Conservation (phyloP, 148 eudicot species). For the Bassia scoparia region DNA sequence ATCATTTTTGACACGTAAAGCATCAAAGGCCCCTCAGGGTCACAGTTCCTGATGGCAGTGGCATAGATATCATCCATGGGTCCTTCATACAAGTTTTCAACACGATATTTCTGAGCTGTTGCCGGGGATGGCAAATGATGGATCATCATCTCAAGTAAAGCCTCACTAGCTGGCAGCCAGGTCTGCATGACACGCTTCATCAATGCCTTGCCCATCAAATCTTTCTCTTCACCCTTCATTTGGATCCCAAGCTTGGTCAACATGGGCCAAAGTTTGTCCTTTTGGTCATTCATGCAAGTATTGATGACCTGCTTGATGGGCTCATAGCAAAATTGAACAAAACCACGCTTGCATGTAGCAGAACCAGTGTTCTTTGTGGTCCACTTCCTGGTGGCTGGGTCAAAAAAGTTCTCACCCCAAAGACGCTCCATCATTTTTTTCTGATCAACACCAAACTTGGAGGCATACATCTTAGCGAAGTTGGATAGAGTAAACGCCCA, state of each 20-base stretch:
- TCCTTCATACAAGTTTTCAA: slow-evolving; percentile 48
- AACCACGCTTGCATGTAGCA: slow-evolving; percentile 36
- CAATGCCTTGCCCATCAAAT: slow-evolving; percentile 44
- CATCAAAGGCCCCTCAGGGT: slow-evolving; percentile 30
- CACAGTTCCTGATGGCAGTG: slow-evolving; percentile 27
- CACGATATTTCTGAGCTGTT: slow-evolving; percentile 55
- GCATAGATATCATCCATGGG: slow-evolving; percentile 43
- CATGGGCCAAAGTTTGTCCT: slow-evolving; percentile 66
- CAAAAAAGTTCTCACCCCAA: slow-evolving; percentile 51
- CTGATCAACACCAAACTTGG: slow-evolving; percentile 53
- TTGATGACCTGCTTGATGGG: slow-evolving; percentile 27
- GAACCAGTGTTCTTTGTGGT: slow-evolving; percentile 34
- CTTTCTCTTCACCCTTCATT: slow-evolving; percentile 55
- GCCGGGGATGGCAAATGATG: slow-evolving; percentile 63
- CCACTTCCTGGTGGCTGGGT: slow-evolving; percentile 42
- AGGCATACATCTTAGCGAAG: slow-evolving; percentile 33
- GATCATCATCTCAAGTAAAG: slow-evolving; percentile 76
- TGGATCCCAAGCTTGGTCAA: slow-evolving; percentile 35
- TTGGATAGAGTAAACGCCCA: slow-evolving; percentile 68
- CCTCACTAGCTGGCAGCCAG: slow-evolving; percentile 60
- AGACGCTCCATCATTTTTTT: slow-evolving; percentile 68
- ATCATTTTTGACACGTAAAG: slow-evolving; percentile 40
- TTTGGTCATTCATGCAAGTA: slow-evolving; percentile 43
- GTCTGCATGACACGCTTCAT: slow-evolving; percentile 51
- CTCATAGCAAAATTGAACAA: slow-evolving; percentile 51